Base-by-base conservation (phyloP, 108 stramenopile genomes). In the Cyclotella atomus region DNA sequence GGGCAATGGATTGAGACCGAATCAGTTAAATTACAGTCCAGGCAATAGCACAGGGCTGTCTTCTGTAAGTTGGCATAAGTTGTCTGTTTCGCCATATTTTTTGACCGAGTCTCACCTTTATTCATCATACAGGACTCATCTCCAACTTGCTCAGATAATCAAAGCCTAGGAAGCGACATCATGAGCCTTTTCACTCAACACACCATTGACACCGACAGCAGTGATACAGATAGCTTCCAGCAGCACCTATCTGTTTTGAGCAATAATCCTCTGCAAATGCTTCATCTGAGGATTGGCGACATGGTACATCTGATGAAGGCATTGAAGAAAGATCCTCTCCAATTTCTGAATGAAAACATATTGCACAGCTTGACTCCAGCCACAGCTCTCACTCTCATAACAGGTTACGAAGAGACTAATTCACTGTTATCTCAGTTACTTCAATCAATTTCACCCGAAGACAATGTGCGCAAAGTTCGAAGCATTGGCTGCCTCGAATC, bases 21-120 rank as follows among this genome's bases (percentile, higher is more conserved):
- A 71, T 60, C 70, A 65, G 36, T 25, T 81, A 38, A 74, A 75
- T 60, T 81, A 81, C 47, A 81, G 80, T 52, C 80, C 80, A 10
- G 52, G 55, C 29, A 63, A 52, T 29, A 43, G 36, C 38, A 50
- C 23, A 20, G 57, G 44, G 10, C 16, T 12, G 4, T n/a, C 9
- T 12, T 49, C 47, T 49, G 47, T 49, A 17, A 49, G 47, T n/a
- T n/a, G n/a, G n/a, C n/a, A n/a, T n/a, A n/a, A n/a, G n/a, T n/a
- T 49, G 47, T 49, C 9, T 49, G 10, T 49, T 10, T 49, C 4
- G 9, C 9, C n/a, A n/a, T 30, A 25, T 66, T 7, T 25, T 8
- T 56, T 38, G 24, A 45, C 2, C 20, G 5, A 23, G 7, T 14
- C 21, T 70, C 43, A 27, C 35, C 27, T 15, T 1, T 43, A 32